A percentile compares a stretch with the other conserved stretches of the same genome.
These are phyloP conservation scores for Penicillium sp. DNA, from an alignment of 2,329 filamentous ascomycete species.

Conservation along the genomic window DNA sequence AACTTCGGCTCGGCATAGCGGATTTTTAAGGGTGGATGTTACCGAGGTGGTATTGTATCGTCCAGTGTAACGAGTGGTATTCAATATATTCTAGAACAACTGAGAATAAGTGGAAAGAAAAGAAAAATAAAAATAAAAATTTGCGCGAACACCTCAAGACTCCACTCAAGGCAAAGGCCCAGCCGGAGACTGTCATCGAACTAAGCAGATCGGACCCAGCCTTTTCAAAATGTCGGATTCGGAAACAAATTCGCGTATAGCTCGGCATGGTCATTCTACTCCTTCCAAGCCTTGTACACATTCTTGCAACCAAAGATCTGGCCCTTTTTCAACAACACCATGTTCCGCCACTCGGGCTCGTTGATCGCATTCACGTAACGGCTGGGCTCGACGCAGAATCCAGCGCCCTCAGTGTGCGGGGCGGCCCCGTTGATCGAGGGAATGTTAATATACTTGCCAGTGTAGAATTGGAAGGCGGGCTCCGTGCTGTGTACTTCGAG, in stretches of 20 bases:
- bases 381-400: conserved; percentile 89
- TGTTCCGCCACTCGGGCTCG: conserved; percentile 71
- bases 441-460: conserved; percentile 79
- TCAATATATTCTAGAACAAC: background rate
- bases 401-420: conserved; percentile 65
- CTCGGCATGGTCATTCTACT: conserved; percentile 33
- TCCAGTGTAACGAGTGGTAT: background rate
- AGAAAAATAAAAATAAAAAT: too few relatives aligned
- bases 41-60: background rate
- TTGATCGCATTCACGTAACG: conserved; percentile 89
- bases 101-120: background rate
- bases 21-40: background rate
- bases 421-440: conserved; percentile 60
- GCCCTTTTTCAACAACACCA: conserved; percentile 80
- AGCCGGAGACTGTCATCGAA: background rate
- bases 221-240: too few relatives aligned
- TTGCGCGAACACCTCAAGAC: background rate
- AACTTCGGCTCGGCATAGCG: background rate
- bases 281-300: conserved; percentile 83
- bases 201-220: background rate
- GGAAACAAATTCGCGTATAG: background rate
- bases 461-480: conserved; percentile 96
- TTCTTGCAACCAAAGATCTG: conserved; percentile 76
- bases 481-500: conserved; percentile 89
- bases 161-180: background rate